phyloP scores from a whole-genome alignment of 2,329 filamentous ascomycete genomes.

The Tympanopsis confertula region DNA sequence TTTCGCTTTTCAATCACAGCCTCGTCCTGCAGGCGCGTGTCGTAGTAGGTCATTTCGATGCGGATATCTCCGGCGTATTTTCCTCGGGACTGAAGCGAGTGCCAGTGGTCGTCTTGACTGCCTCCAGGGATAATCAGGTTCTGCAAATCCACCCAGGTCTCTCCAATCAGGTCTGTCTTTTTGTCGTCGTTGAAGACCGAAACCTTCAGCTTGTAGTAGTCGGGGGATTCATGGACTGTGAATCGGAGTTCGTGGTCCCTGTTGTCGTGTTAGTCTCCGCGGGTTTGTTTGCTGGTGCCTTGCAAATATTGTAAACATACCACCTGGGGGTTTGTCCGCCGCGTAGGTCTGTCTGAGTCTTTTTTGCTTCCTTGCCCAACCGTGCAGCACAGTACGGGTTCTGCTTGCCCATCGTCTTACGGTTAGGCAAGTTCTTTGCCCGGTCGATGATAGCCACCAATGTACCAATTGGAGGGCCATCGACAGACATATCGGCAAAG shows the following conservation, averaged over 20 bases:
- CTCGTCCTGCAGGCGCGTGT: constrained; percentile 71
- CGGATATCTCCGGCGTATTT: constrained; percentile 94
- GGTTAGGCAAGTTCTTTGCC: constrained; percentile 92
- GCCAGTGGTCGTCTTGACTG: constrained; percentile 91
- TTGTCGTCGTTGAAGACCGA: constrained; percentile 98
- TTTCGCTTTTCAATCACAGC: background rate
- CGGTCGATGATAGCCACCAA: constrained; percentile 85
- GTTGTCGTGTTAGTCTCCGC: constrained; percentile 6
- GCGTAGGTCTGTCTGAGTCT: constrained; percentile 85
- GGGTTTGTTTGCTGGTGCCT: background rate
- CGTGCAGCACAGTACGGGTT: constrained; percentile 92
- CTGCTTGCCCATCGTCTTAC: constrained; percentile 96
- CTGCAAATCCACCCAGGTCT: constrained; percentile 77
- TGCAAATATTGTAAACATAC: constrained; percentile 40
- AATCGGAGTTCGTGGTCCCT: constrained; percentile 98
- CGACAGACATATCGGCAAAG: constrained; percentile 84
- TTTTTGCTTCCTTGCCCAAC: constrained; percentile 92
- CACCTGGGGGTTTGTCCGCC: constrained; percentile 93
- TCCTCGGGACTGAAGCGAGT: constrained; percentile 72
- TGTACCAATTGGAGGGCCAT: constrained; percentile 87
- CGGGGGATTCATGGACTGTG: constrained; percentile 86
- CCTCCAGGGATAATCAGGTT: constrained; percentile 74
- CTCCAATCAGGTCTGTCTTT: constrained; percentile 90
- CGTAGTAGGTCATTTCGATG: constrained; percentile 94
- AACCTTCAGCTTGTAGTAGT: constrained; percentile 91